Evolutionary conservation across 768 basidiomycete genomes (phyloP).

Genomic region (Tylopilus balloui): DNA sequence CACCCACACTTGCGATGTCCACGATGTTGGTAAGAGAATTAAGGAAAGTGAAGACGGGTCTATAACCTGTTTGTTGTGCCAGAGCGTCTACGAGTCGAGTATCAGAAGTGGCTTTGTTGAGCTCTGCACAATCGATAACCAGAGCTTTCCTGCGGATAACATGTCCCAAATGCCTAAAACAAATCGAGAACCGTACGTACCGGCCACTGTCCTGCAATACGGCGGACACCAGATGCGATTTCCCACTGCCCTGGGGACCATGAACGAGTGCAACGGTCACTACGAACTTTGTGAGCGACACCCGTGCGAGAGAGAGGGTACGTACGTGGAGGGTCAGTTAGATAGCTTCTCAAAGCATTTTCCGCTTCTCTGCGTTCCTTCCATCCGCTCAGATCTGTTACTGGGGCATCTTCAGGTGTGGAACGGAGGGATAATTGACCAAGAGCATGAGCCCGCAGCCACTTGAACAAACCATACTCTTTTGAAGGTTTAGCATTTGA

Average conservation of each 20-base stretch:
- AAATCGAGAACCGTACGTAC: slow-evolving; percentile 28
- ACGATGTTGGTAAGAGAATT: slow-evolving; percentile 78
- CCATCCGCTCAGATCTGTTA: slow-evolving; percentile 54
- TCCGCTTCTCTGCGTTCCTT: slow-evolving; percentile 81
- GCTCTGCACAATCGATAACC: slow-evolving; percentile 77
- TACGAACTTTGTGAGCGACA: slow-evolving; percentile 26
- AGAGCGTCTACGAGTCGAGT: slow-evolving; percentile 60
- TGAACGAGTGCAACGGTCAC: slow-evolving; percentile 76
- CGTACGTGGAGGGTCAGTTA: slow-evolving; percentile 73
- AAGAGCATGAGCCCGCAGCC: slow-evolving; percentile 62
- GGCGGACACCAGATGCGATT: slow-evolving; percentile 52
- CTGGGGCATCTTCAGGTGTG: slow-evolving; percentile 14
- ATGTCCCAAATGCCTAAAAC: neutral
- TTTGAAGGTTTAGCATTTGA: slow-evolving; percentile 8
- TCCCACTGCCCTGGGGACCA: slow-evolving; percentile 83
- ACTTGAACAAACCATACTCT: slow-evolving; percentile 75
- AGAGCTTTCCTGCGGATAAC: slow-evolving; percentile 52
- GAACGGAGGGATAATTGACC: slow-evolving; percentile 40
- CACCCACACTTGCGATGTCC: slow-evolving; percentile 85
- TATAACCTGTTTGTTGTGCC: slow-evolving; percentile 82
- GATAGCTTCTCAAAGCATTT: slow-evolving; percentile 59
- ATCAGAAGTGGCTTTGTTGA: slow-evolving; percentile 69
- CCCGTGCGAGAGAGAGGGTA: neutral
- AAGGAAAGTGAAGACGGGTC: slow-evolving; percentile 83
- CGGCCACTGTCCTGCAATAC: slow-evolving; percentile 52